A percentile compares a stretch with the other conserved stretches of the same genome.
Conservation (phyloP, 805 yeast species). For the Candida patagonica region DNA sequence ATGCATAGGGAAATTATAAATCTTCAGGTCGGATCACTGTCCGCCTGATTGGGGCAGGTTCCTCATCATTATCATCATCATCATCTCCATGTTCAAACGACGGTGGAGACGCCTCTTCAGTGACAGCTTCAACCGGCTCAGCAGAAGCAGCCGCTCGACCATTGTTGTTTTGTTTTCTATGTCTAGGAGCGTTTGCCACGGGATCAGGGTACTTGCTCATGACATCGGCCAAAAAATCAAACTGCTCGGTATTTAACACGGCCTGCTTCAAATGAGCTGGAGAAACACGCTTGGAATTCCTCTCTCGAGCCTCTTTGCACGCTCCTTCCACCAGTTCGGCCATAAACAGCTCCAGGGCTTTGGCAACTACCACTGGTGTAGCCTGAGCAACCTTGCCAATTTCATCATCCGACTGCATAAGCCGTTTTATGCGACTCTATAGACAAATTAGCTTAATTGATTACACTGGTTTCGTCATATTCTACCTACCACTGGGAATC, state of each 20-base stretch:
- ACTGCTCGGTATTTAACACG: constrained; percentile 75
- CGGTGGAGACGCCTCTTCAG: background rate
- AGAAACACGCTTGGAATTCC: constrained; percentile 71
- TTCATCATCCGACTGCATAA: constrained; percentile 97
- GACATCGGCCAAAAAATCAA: constrained; percentile 82
- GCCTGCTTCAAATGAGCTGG: constrained; percentile 80
- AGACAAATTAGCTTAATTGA: background rate
- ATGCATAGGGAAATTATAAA: background rate
- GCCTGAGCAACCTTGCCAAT: constrained; percentile 98
- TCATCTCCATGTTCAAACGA: background rate
- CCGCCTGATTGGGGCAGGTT: background rate
- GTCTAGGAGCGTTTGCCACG: constrained; percentile 20
- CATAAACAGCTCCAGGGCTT: constrained; percentile 88
- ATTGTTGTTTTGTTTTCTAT: background rate
- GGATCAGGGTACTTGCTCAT: constrained; percentile 51
- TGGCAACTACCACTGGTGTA: constrained; percentile 95
- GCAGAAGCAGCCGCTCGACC: background rate
- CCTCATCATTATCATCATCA: background rate
- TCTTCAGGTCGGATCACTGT: constrained; percentile 1
- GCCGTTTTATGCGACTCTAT: constrained; percentile 83
- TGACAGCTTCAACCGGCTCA: background rate
- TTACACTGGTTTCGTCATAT: background rate
- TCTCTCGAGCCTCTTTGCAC: constrained; percentile 61
- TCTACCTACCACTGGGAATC: constrained; percentile 32
- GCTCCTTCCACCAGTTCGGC: constrained; percentile 82